Conservation (phyloP, 352 stramenopile genomes). For the Phytophthora meadii region DNA sequence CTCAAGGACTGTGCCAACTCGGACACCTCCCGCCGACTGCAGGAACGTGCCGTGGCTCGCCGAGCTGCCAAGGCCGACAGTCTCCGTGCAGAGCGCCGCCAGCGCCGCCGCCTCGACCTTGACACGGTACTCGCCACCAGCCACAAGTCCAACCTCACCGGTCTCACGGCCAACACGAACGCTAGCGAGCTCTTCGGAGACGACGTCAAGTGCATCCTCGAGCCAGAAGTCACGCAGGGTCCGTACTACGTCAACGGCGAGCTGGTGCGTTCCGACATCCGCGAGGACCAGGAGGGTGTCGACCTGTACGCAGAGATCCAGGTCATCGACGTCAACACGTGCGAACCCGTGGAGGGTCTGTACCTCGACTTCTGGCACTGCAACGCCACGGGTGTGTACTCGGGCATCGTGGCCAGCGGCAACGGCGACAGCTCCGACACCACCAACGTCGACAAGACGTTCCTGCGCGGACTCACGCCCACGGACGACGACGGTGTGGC, state of each 20-base stretch:
- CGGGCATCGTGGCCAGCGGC: constrained; percentile 21
- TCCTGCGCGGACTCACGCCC: constrained; percentile 21
- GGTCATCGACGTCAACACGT: constrained; percentile 34
- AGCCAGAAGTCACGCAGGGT: constrained; percentile 26
- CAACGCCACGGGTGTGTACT: constrained; percentile 26
- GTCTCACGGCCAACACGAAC: constrained; percentile 9
- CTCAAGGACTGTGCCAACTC: too few relatives aligned
- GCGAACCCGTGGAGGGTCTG: constrained; percentile 20
- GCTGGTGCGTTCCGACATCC: constrained; percentile 23
- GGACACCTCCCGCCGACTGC: constrained; percentile 5
- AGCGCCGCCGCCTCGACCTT: constrained; percentile 20
- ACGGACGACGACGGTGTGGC: constrained; percentile 29
- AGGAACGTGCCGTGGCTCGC: constrained; percentile 16
- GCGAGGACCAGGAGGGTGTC: constrained; percentile 23
- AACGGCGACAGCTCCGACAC: constrained; percentile 25
- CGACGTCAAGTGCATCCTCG: constrained; percentile 29
- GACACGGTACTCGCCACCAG: constrained; percentile 19
- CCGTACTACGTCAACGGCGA: constrained; percentile 36
- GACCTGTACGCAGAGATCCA: constrained; percentile 30
- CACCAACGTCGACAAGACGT: constrained; percentile 27
- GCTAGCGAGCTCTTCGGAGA: constrained; percentile 26
- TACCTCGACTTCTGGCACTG: constrained; percentile 31
- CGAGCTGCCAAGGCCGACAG: constrained; percentile 14
- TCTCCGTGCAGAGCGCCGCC: constrained; percentile 13
- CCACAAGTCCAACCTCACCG: constrained; percentile 28